Evolutionary conservation across 2,329 filamentous ascomycete species (phyloP), one percentile per base, ranked within the genome.

Genomic region (Thelonectria rubi): DNA sequence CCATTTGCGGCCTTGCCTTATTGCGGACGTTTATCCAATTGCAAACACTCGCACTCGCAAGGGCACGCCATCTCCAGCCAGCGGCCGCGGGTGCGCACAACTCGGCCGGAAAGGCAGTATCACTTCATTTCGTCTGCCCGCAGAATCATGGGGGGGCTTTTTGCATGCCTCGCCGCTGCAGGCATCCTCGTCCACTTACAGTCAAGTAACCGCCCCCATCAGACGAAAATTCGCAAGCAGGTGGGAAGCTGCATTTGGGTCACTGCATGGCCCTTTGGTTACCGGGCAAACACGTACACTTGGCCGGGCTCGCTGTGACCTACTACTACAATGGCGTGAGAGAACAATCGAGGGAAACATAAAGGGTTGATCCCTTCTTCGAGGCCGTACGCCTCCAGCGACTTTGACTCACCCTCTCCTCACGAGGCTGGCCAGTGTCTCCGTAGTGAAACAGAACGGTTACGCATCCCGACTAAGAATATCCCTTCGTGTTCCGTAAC

Each of bases 81-180:
- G 50, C 40, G 24, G 45, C 49, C 45, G 12, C 18, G 24, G 40
- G 43, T 54, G 34, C 57, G 43, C 43, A 7, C 5, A 14, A 7
- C 14, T 34, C 32, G 32, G 32, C 14, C 32, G 32, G 24, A 24
- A 34, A 11, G 32, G 32, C 14, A 12, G 32, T 34, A 34, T 34
- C 32, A 37, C 37, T 55, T 55, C 50, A 59, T 15, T 59, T 59
- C 57, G 57, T 50, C 37, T 45, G 12, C 57, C 50, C n/a, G 49
- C 50, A 40, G 12, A 26, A 50, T 42, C 34, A 49, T 42, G 32
- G 9, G 32, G 32, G 32, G n/a, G n/a, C n/a, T 8, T 14, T 3
- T 34, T 34, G 32, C 32, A 34, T 34, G 32, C 32, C 24, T 24
- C 24, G 40, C 26, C 11, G n/a, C 40, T 48, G 45, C 50, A 37